Evolutionary conservation across 345 rosid genomes (phyloP).

Genomic region (Tarenaya hassleriana): DNA sequence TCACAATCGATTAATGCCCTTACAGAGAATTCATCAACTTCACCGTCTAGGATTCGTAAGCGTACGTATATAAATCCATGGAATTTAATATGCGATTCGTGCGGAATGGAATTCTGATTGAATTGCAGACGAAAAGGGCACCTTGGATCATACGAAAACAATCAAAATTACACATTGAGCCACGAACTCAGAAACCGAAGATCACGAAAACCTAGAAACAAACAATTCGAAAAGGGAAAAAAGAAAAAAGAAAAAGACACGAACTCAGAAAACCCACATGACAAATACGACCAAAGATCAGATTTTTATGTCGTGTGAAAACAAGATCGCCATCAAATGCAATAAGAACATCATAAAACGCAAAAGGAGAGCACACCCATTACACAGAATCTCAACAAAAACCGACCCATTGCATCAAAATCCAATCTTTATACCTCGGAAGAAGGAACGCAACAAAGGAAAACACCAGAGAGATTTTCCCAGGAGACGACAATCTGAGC

Average conservation of each 20-base stretch:
- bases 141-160: conserved; percentile 13
- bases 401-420: conserved; percentile 31
- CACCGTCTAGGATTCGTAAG: neutral
- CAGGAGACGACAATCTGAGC: conserved; percentile 15
- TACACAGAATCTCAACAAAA: conserved; percentile 18
- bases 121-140: neutral
- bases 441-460: conserved; percentile 16
- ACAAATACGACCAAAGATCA: conserved; percentile 19
- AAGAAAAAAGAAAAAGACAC: too few relatives aligned
- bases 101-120: neutral
- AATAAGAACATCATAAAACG: conserved; percentile 1
- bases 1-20: too few relatives aligned
- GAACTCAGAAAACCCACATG: conserved; percentile 28
- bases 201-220: conserved; percentile 4
- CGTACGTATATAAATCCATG: neutral
- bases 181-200: conserved; percentile 6
- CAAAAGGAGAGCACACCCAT: too few relatives aligned
- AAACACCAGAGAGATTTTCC: conserved; percentile 22
- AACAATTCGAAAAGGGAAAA: neutral
- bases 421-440: conserved; percentile 26
- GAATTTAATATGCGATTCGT: neutral
- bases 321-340: conserved; percentile 27
- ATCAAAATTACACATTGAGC: conserved; percentile 18
- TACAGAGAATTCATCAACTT: too few relatives aligned
- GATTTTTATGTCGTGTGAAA: conserved; percentile 24